These are phyloP conservation scores for Hyaloperonospora brassicae DNA, from an alignment of 352 stramenopile genomes.

Conservation along the genomic window DNA sequence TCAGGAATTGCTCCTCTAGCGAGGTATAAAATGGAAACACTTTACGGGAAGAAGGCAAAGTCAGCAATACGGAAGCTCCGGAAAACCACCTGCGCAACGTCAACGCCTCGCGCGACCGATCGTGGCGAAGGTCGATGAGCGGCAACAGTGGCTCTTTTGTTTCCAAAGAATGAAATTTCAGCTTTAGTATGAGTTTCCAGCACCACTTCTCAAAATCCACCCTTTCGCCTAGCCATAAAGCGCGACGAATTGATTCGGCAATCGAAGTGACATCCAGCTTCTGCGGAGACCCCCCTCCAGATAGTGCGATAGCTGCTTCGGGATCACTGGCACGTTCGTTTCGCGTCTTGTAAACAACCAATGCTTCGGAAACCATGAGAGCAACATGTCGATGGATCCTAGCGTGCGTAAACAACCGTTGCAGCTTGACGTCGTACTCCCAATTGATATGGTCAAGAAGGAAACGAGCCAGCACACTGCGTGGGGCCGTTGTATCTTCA, in stretches of 20 bases:
- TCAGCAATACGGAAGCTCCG: conserved; percentile 25
- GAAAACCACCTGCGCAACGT: conserved; percentile 73
- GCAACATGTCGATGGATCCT: conserved; percentile 73
- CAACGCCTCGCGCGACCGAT: conserved; percentile 65
- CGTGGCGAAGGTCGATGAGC: conserved; percentile 63
- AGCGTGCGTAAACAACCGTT: conserved; percentile 54
- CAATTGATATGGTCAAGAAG: conserved; percentile 81
- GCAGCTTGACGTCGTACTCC: conserved; percentile 64
- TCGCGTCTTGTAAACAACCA: conserved; percentile 58
- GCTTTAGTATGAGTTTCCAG: conserved; percentile 77
- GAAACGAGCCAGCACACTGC: conserved; percentile 60
- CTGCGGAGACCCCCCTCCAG: conserved; percentile 39
- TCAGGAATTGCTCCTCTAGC: conserved; percentile 30
- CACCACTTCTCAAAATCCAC: conserved; percentile 82
- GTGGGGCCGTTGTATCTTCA: conserved; percentile 54
- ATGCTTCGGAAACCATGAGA: conserved; percentile 67
- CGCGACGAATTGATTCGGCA: conserved; percentile 65
- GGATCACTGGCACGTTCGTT: conserved; percentile 33
- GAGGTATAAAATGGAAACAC: conserved; percentile 54
- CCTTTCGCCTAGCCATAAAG: conserved; percentile 49
- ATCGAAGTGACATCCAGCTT: conserved; percentile 50
- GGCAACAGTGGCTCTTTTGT: conserved; percentile 57
- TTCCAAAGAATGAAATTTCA: conserved; percentile 72
- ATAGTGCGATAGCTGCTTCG: conserved; percentile 32
- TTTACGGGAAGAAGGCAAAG: conserved; percentile 25